Evolutionary conservation across 2,329 filamentous ascomycete genomes (phyloP).

Genomic region (Plenodomus biglobosus): DNA sequence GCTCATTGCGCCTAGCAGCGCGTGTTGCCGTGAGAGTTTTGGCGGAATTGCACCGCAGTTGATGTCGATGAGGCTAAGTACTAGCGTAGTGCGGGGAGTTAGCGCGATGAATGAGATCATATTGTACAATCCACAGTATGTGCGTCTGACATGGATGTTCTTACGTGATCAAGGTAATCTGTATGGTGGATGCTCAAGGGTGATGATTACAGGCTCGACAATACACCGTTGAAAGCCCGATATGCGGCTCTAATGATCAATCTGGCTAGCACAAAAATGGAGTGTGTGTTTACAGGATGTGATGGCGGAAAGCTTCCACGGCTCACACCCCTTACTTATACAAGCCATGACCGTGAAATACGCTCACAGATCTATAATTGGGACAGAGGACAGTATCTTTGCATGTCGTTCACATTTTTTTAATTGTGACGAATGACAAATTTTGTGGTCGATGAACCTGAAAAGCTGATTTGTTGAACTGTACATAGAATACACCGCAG

Average conservation of each 20-base stretch:
- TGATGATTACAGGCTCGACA: neutral
- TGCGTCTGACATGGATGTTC: neutral
- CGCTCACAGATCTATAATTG: too few relatives aligned
- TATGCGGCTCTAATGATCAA: neutral
- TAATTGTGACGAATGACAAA: too few relatives aligned
- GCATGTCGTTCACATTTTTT: too few relatives aligned
- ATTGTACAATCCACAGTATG: neutral
- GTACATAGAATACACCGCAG: too few relatives aligned
- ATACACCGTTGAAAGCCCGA: neutral
- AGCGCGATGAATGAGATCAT: neutral
- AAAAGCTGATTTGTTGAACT: too few relatives aligned
- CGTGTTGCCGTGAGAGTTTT: conserved; percentile 1
- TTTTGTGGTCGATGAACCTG: too few relatives aligned
- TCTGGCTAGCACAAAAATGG: neutral
- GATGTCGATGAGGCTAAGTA: neutral
- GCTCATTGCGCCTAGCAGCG: neutral
- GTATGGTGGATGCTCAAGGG: neutral
- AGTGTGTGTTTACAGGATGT: conserved; percentile 1
- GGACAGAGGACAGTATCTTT: too few relatives aligned
- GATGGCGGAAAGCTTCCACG: conserved; percentile 4
- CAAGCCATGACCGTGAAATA: too few relatives aligned
- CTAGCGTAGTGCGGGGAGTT: conserved; percentile 19
- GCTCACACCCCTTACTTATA: neutral
- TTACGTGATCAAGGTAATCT: neutral
- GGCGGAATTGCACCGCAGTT: conserved; percentile 21